Percentiles rank a stretch among this genome's conserved stretches.
Conservation (phyloP, 1,139 yeast species). For the Pichiaceae sp. region DNA sequence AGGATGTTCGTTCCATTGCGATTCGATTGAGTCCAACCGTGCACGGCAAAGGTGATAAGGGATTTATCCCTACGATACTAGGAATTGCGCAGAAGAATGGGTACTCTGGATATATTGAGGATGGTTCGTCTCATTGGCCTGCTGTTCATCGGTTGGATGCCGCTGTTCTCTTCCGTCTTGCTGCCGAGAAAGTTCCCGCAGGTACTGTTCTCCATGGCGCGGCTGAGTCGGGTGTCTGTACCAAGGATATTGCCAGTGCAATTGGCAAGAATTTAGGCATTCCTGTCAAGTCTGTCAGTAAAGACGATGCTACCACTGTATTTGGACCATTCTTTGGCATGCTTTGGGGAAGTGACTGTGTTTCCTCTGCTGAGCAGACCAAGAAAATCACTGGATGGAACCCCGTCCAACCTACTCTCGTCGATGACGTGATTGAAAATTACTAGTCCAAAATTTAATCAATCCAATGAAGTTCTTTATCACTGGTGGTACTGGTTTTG, state of each 20-base stretch:
- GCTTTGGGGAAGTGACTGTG: neutral
- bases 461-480: neutral
- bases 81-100: neutral
- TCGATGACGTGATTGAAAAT: conserved; percentile 1
- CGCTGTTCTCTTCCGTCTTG: neutral
- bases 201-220: neutral
- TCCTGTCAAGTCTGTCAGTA: neutral
- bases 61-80: neutral
- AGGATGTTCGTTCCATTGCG: neutral
- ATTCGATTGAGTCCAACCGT: conserved; percentile 1
- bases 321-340: neutral
- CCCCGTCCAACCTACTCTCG: neutral
- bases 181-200: neutral
- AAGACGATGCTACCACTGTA: neutral
- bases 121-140: conserved; percentile 1
- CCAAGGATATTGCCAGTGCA: conserved; percentile 1
- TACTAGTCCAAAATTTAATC: neutral
- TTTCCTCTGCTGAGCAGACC: neutral
- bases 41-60: conserved; percentile 1
- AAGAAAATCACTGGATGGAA: conserved; percentile 1
- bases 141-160: neutral
- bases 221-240: neutral
- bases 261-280: conserved; percentile 1
- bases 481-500: too few relatives aligned
- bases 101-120: neutral